Conservation (phyloP, 192 early-diverging fungal species). For the Mortierella claussenii region DNA sequence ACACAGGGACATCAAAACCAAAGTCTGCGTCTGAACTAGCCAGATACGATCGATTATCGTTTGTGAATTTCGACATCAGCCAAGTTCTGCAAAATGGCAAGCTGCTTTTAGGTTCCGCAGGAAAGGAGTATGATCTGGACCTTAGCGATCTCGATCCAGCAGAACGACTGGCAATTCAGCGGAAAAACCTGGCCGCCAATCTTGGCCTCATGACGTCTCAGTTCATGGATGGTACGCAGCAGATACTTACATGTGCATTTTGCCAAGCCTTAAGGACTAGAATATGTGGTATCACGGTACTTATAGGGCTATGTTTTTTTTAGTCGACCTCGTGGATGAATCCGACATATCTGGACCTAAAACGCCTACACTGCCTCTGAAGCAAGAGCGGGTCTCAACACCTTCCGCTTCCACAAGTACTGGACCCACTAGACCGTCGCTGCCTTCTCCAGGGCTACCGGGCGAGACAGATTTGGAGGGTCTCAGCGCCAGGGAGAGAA, state of each 20-base stretch:
- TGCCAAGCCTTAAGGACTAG: too few relatives aligned
- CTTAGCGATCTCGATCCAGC: constrained; percentile 79
- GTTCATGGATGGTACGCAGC: constrained; percentile 81
- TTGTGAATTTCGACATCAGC: constrained; percentile 86
- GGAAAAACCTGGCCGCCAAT: constrained; percentile 83
- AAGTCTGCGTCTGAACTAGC: constrained; percentile 19
- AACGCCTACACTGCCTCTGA: constrained; percentile 6
- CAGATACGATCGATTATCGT: constrained; percentile 71
- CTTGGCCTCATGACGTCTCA: constrained; percentile 86
- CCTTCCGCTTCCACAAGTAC: constrained; percentile 22
- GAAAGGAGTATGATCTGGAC: constrained; percentile 93
- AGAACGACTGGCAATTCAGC: constrained; percentile 84
- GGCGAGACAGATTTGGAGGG: constrained; percentile 74
- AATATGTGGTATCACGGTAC: too few relatives aligned
- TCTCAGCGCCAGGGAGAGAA: constrained; percentile 89
- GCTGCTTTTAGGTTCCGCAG: constrained; percentile 85
- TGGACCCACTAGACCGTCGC: constrained; percentile 6
- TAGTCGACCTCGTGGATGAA: constrained; percentile 90
- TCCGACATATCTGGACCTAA: constrained; percentile 69
- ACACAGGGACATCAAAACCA: constrained; percentile 17
- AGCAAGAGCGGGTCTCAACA: constrained; percentile 35
- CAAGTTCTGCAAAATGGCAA: constrained; percentile 82
- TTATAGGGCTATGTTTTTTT: too few relatives aligned
- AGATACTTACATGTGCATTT: background rate
- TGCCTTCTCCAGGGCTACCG: constrained; percentile 26